Conservation (phyloP, 73 alveolate species). For the Tetrahymena malaccensis region DNA sequence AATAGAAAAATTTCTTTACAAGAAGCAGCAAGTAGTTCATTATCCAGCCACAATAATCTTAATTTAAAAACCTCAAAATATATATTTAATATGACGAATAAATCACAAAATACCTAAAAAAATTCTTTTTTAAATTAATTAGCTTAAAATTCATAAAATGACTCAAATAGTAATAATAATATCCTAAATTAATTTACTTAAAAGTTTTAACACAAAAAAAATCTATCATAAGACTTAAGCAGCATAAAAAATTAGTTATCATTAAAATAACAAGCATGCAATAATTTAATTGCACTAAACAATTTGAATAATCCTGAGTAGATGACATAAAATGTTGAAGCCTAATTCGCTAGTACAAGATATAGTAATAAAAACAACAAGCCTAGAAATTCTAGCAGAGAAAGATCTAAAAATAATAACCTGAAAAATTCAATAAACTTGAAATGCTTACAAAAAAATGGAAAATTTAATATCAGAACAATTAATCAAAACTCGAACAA, state of each 20-base stretch:
- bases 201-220: not conserved
- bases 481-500: not conserved
- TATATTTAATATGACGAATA: not conserved
- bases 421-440: not conserved
- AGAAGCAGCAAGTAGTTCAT: not conserved
- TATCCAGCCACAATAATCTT: not conserved
- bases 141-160: not conserved
- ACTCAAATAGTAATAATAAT: not conserved
- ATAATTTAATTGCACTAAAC: not conserved
- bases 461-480: not conserved
- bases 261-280: not conserved
- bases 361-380: not conserved
- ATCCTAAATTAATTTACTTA: not conserved
- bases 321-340: not conserved
- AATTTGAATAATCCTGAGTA: not conserved
- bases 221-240: not conserved
- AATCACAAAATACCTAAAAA: not conserved
- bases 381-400: not conserved
- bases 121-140: not conserved
- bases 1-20: not conserved
- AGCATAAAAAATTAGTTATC: not conserved
- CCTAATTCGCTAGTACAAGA: not conserved
- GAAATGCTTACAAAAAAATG: not conserved
- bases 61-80: not conserved
- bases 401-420: not conserved